Base-by-base conservation (phyloP, 768 basidiomycete genomes). In the Bullera alba region DNA sequence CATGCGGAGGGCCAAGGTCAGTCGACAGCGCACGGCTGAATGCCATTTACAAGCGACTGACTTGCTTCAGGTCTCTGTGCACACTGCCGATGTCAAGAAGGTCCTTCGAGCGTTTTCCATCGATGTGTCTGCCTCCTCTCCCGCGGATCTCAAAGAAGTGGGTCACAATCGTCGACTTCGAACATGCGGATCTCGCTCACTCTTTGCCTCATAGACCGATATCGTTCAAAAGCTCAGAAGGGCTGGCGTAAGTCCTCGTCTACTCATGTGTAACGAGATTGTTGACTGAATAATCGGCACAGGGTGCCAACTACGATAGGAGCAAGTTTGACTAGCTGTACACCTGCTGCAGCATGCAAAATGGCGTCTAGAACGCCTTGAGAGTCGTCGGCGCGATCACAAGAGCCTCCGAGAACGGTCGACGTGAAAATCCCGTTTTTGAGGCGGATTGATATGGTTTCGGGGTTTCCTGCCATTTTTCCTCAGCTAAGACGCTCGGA, bases 1-100 rank as follows among this genome's bases (percentile, higher is more conserved):
- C 56, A 89, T 93, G 90, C 79, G 91, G 54, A 85, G 83, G 75
- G 91, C 84, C 36, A 92, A 89, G 82, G 86, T 87, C 32, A 46
- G 53, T 61, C 0, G 12, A 21, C 43, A 27, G 42, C 34, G 44
- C 57, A 57, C 57, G 63, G 60, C 25, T 43, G 25, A 35, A n/a
- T n/a, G 12, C 42, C 21, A 8, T 42, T 32, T 17, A 6, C 48
- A 53, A 35, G 42, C 37, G 51, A 57, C 58, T 60, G 48, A 56
- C 53, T 56, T 45, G 51, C 46, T 46, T 32, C 61, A 92, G 89
- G 86, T 93, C 65, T 93, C 91, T 51, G 90, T 96, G 3, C 91
- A 96, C 67, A 67, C 83, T 22, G 85, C 86, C 57, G 84, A 89
- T 75, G 88, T 95, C 73, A 93, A 95, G 76, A 67, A 75, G 41